Evolutionary conservation across 306 rosid species (phyloP).

Genomic region (Vigna angularis): DNA sequence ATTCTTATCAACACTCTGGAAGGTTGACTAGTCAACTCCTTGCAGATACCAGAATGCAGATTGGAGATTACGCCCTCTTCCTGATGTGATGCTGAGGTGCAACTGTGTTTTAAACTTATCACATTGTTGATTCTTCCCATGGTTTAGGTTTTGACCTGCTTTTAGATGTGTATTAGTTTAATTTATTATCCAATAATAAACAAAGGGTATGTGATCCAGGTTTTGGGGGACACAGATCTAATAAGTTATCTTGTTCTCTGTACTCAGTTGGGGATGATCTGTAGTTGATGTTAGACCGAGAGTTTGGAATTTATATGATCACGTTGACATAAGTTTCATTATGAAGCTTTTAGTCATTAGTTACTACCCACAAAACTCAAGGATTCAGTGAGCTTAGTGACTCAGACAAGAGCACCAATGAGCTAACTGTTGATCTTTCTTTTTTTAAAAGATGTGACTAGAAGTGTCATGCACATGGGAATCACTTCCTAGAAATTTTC

Average conservation of each 20-base stretch:
- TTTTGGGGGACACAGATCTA: background rate
- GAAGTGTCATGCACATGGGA: background rate
- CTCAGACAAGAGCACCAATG: constrained; percentile 2
- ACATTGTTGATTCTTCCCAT: constrained; percentile 24
- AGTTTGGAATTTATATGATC: background rate
- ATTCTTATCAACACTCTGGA: constrained; percentile 36
- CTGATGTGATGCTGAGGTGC: constrained; percentile 93
- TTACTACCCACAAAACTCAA: constrained; percentile 13
- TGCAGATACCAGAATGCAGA: constrained; percentile 98
- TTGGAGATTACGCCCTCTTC: constrained; percentile 97
- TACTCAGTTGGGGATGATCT: background rate
- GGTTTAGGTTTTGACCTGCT: constrained; percentile 27
- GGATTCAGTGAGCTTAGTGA: constrained; percentile 25
- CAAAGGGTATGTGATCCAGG: background rate
- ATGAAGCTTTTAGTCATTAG: constrained; percentile 6
- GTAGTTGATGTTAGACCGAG: background rate
- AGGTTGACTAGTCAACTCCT: constrained; percentile 51
- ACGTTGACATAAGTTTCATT: background rate
- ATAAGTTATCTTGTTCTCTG: background rate
- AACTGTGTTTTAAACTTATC: constrained; percentile 33
- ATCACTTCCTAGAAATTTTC: constrained; percentile 23
- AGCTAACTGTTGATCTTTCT: constrained; percentile 6
- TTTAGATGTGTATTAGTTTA: background rate
- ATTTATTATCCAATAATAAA: background rate
- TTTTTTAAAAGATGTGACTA: background rate